Conservation (phyloP, 129 eudicot species). For the Tanacetum coccineum region DNA sequence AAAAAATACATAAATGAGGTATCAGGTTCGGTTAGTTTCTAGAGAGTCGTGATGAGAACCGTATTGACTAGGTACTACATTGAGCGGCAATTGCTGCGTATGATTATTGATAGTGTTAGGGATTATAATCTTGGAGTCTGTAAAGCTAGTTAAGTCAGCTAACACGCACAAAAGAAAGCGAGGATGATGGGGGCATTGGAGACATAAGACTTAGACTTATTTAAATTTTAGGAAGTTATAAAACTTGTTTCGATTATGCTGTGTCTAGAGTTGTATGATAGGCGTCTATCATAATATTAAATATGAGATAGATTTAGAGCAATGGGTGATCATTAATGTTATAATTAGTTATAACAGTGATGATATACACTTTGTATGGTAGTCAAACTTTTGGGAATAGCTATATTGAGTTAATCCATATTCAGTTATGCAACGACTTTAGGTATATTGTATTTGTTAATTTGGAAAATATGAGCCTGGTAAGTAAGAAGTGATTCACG, state of each 20-base stretch:
- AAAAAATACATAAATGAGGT: no score
- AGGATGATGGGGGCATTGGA: no score
- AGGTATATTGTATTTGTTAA: not conserved
- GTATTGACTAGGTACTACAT: no score
- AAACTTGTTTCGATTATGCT: not conserved
- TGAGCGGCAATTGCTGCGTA: no score
- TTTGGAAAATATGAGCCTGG: not conserved
- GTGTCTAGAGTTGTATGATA: no score
- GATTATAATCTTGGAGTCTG: no score
- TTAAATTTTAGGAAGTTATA: not conserved
- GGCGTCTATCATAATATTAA: not conserved
- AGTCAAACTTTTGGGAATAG: not conserved
- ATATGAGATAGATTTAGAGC: not conserved
- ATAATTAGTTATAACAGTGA: no score
- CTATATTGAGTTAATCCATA: not conserved
- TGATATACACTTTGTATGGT: not conserved
- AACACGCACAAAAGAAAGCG: not conserved
- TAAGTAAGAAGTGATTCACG: not conserved
- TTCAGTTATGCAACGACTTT: slow-evolving; percentile 9
- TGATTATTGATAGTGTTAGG: no score
- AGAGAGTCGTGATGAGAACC: no score
- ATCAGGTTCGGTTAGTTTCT: no score
- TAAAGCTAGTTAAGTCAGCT: not conserved
- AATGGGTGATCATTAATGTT: no score
- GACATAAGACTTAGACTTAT: no score